Base-by-base conservation (phyloP, 1,284 basidiomycete genomes). In the Trametes versicolor region DNA sequence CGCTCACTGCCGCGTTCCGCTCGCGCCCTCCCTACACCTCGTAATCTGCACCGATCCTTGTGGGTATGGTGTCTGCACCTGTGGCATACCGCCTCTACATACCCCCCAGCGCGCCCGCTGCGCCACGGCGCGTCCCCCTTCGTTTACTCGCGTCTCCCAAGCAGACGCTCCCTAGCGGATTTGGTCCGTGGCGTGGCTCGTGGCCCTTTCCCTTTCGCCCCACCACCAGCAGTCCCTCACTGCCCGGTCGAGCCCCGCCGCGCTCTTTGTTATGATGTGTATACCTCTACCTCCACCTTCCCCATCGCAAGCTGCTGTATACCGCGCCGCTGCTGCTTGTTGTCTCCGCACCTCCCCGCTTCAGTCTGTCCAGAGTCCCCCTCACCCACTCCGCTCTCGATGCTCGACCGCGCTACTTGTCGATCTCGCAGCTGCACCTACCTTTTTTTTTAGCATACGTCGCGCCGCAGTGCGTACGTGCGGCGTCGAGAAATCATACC, bases 101-200 rank as follows among this genome's bases (percentile, higher is more conserved):
- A 59, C 37, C 39, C 53, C 21, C 25, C 50, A 32, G 27, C 50
- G 43, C 61, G 58, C 61, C 59, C 41, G 36, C 50, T 45, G 68
- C 50, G 68, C 60, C 58, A 51, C 45, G 60, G 65, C 62, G 65
- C 60, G 58, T 34, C 29, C 32, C 45, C 23, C 19, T 34, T 59
- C 34, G 15, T 15, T 58, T 61, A 43, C n/a, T 9, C 41, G 7
- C 58, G 54, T 61, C 63, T 66, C 58, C 45, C 45, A 19, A 43
- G 65, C 23, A 69, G 68, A 69, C 58, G 51, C 48, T 66, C 62
- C 67, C 67, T 51, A 56, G 67, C 50, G 64, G 67, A 66, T 56
- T 62, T 62, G 39, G 41, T 32, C 54, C 54, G 49, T 39, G 54
- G 53, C 49, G 54, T 15, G 48, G 61, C 45, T 39, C 25, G 2